A percentile compares a stretch with the other conserved stretches of the same genome.
Conservation (phyloP, 306 rosid genomes). For the Lablab purpureus region DNA sequence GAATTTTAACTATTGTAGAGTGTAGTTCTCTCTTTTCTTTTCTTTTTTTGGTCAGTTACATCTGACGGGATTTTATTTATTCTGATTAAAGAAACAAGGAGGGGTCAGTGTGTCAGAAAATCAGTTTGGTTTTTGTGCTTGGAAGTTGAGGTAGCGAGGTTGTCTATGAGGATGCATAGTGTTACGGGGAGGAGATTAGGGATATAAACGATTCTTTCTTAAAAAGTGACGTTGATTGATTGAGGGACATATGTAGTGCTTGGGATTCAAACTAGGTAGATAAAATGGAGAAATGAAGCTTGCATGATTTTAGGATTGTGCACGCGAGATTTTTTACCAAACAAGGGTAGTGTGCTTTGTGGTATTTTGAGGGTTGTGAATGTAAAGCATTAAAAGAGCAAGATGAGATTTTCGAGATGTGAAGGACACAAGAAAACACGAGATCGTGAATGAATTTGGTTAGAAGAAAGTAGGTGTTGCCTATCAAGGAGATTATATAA, state of each 20-base stretch:
- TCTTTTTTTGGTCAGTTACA: background rate
- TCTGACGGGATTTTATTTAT: background rate
- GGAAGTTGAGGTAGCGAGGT: background rate
- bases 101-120: background rate
- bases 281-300: background rate
- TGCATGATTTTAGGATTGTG: background rate
- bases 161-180: background rate
- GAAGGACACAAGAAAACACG: conserved; percentile 1
- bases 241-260: background rate
- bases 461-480: background rate
- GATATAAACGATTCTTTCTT: background rate
- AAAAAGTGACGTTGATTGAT: background rate
- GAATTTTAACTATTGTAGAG: background rate
- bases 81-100: background rate
- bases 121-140: background rate
- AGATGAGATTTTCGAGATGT: background rate
- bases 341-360: background rate
- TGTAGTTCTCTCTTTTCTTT: background rate
- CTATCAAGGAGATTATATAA: background rate
- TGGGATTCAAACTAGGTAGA: background rate
- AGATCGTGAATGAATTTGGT: background rate
- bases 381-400: background rate
- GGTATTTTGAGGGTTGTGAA: background rate
- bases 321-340: background rate
- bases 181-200: background rate